A percentile compares a stretch with the other conserved stretches of the same genome.
phyloP scores from a whole-genome alignment of 345 rosid genomes.

The Aurinia saxatilis region DNA sequence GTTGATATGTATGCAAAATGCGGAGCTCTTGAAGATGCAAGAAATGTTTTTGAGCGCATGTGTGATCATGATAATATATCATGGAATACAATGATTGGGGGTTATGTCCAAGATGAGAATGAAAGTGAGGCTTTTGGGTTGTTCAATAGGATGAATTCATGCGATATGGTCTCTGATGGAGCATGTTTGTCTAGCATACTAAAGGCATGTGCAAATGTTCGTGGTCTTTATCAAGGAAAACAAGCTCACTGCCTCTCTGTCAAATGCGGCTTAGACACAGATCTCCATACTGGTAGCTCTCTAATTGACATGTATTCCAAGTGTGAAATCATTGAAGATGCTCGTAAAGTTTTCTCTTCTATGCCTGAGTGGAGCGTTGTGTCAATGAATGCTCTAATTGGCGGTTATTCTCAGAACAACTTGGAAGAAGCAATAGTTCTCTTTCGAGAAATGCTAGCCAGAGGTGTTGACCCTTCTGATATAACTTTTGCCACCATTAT shows the following conservation, averaged over 20 bases:
- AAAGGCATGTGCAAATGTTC: conserved; percentile 74
- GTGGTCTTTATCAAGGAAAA: conserved; percentile 49
- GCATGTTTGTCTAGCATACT: conserved; percentile 68
- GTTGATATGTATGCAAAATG: conserved; percentile 94
- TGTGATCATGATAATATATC: conserved; percentile 52
- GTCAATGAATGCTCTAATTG: conserved; percentile 80
- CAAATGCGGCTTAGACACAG: conserved; percentile 60
- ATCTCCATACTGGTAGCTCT: conserved; percentile 78
- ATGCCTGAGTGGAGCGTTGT: conserved; percentile 61
- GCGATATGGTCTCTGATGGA: conserved; percentile 60
- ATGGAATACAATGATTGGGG: conserved; percentile 92
- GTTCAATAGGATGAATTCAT: conserved; percentile 53
- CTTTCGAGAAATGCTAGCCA: conserved; percentile 50
- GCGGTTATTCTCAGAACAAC: conserved; percentile 57
- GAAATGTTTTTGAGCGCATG: conserved; percentile 60
- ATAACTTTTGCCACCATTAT: conserved; percentile 72
- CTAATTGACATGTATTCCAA: conserved; percentile 87
- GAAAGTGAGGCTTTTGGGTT: conserved; percentile 60
- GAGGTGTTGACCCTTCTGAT: conserved; percentile 58
- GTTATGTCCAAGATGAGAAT: conserved; percentile 74
- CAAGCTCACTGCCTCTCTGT: conserved; percentile 65
- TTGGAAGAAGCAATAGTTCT: conserved; percentile 47
- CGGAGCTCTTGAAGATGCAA: conserved; percentile 61
- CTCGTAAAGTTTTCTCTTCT: conserved; percentile 38
- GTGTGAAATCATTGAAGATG: conserved; percentile 46